These are phyloP conservation scores for Starmerella gropengiesseri DNA, from an alignment of 805 yeast genomes.

Conservation along the genomic window DNA sequence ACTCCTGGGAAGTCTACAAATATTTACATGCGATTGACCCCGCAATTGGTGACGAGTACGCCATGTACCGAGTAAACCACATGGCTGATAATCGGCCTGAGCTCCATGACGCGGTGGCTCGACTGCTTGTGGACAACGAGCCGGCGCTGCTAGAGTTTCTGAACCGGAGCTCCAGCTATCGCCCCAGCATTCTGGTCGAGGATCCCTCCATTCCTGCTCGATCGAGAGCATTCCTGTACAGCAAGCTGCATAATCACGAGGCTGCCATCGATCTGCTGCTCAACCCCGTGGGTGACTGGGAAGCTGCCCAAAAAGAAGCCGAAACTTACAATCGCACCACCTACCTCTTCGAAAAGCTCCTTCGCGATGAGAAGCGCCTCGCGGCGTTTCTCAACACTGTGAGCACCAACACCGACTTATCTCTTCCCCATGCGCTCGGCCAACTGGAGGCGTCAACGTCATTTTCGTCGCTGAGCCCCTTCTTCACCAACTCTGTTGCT, in stretches of 20 bases:
- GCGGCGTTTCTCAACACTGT: slow-evolving; percentile 2
- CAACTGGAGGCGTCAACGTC: not conserved
- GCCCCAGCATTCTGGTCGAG: slow-evolving; percentile 4
- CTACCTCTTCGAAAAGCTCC: slow-evolving; percentile 15
- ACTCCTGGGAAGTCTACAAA: slow-evolving; percentile 17
- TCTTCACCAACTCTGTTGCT: not conserved
- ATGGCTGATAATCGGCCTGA: slow-evolving; percentile 2
- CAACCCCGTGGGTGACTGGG: slow-evolving; percentile 42
- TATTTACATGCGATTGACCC: not conserved
- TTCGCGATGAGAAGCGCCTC: not conserved
- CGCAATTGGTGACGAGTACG: slow-evolving; percentile 11
- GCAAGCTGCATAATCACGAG: slow-evolving; percentile 48
- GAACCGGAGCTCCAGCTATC: not conserved
- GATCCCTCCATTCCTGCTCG: slow-evolving; percentile 5
- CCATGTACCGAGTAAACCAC: slow-evolving; percentile 1
- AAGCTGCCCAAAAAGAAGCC: slow-evolving; percentile 53
- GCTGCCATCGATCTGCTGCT: slow-evolving; percentile 53
- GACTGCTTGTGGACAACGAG: slow-evolving; percentile 2
- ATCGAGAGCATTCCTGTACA: slow-evolving; percentile 47
- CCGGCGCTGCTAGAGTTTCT: slow-evolving; percentile 5
- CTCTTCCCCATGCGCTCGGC: not conserved
- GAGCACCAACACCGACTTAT: not conserved
- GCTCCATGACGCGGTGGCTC: slow-evolving; percentile 15
- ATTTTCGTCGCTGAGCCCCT: slow-evolving; percentile 1
- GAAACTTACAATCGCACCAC: slow-evolving; percentile 28